phyloP scores from a whole-genome alignment of 805 yeast species.

The Blastobotrys attinorum region DNA sequence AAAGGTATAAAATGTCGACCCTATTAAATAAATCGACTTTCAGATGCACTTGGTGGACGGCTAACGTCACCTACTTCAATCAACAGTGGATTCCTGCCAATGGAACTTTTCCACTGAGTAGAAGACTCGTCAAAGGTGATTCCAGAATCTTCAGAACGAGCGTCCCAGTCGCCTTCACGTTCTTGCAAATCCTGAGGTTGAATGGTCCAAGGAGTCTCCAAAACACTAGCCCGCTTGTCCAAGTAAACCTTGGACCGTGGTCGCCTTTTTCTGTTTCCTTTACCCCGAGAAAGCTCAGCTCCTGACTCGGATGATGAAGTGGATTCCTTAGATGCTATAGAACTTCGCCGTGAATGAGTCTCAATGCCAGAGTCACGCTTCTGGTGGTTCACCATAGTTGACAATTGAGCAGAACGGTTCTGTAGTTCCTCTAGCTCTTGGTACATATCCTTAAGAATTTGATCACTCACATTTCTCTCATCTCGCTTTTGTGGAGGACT shows the following conservation, averaged over 20 bases:
- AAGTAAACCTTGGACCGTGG: conserved; percentile 5
- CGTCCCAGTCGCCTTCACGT: background rate
- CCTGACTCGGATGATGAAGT: background rate
- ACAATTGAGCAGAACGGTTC: conserved; percentile 14
- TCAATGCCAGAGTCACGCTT: conserved; percentile 1
- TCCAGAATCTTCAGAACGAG: background rate
- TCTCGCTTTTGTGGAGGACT: background rate
- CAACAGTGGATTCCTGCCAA: conserved; percentile 1
- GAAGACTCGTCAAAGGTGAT: background rate
- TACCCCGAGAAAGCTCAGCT: conserved; percentile 7
- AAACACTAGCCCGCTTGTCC: background rate
- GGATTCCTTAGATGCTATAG: background rate
- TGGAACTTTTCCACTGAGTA: background rate
- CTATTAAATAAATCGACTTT: background rate
- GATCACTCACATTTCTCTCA: conserved; percentile 10
- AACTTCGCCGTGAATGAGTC: background rate
- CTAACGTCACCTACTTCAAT: conserved; percentile 3
- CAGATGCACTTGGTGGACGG: conserved; percentile 1
- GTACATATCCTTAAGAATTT: conserved; percentile 19
- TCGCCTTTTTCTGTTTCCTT: conserved; percentile 12
- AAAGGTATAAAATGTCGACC: background rate
- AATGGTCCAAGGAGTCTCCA: background rate
- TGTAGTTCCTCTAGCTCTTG: conserved; percentile 18
- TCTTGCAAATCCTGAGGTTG: background rate
- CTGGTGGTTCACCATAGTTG: conserved; percentile 10